phyloP scores from a whole-genome alignment of 352 stramenopile genomes.

The Phytophthora sp. region DNA sequence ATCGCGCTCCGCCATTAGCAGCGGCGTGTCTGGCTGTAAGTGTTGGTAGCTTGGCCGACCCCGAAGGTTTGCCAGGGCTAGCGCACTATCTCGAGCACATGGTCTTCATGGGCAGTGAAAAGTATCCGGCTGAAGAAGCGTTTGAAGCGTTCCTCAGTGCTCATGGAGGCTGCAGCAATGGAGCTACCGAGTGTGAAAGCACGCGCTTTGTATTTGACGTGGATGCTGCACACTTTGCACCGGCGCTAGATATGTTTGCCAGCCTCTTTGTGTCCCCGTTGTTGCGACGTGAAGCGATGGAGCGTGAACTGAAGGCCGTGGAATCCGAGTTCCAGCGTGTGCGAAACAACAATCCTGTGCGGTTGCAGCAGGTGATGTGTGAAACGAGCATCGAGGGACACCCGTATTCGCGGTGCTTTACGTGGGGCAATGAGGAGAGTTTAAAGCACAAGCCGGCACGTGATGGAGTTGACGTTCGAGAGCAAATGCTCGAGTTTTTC shows the following conservation, averaged over 20 bases:
- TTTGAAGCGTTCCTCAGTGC: slow-evolving; percentile 89
- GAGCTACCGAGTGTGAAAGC: slow-evolving; percentile 89
- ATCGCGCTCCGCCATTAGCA: slow-evolving; percentile 33
- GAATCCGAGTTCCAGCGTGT: slow-evolving; percentile 87
- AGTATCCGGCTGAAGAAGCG: slow-evolving; percentile 92
- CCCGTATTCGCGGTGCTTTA: slow-evolving; percentile 72
- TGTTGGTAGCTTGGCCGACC: slow-evolving; percentile 68
- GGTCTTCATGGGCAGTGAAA: slow-evolving; percentile 92
- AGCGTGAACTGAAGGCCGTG: slow-evolving; percentile 79
- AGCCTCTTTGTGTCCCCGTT: slow-evolving; percentile 92
- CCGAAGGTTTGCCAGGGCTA: slow-evolving; percentile 57
- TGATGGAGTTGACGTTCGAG: slow-evolving; percentile 53
- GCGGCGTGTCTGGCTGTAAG: slow-evolving; percentile 63
- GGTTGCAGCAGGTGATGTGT: slow-evolving; percentile 77
- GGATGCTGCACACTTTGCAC: slow-evolving; percentile 42
- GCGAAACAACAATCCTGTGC: slow-evolving; percentile 64
- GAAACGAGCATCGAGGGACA: slow-evolving; percentile 53
- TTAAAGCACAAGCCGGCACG: slow-evolving; percentile 45
- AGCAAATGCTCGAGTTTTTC: slow-evolving; percentile 66
- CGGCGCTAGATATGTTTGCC: slow-evolving; percentile 90
- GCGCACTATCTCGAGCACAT: slow-evolving; percentile 94
- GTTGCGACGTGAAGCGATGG: slow-evolving; percentile 74
- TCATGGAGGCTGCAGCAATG: slow-evolving; percentile 91
- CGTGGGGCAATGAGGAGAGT: slow-evolving; percentile 78
- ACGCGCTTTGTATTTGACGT: slow-evolving; percentile 94